Percentiles rank a stretch among this genome's conserved stretches.
phyloP scores from a whole-genome alignment of 345 rosid genomes.

The Moringa oleifera region DNA sequence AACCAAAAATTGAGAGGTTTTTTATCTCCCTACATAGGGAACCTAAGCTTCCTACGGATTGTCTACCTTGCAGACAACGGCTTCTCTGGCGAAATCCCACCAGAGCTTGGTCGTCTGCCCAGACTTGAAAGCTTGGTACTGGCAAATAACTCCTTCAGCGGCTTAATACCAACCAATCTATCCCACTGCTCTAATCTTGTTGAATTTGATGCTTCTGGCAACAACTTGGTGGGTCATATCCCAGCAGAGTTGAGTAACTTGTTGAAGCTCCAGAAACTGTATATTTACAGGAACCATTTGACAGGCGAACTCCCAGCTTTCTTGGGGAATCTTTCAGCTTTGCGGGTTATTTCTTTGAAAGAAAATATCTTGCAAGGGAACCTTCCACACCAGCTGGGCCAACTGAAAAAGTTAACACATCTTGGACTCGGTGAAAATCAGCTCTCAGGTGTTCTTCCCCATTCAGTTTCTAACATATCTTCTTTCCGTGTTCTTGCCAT shows the following conservation, averaged over 20 bases:
- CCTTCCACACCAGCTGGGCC: slow-evolving; percentile 14
- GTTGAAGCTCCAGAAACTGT: not conserved
- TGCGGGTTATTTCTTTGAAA: not conserved
- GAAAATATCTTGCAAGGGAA: slow-evolving; percentile 10
- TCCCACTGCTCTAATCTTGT: not conserved
- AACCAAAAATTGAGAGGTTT: not conserved
- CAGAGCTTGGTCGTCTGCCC: not conserved
- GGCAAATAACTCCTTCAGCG: not conserved
- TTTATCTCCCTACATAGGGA: slow-evolving; percentile 15
- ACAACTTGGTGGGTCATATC: not conserved
- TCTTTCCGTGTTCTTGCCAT: not conserved
- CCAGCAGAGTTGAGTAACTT: not conserved
- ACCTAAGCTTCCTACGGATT: slow-evolving; percentile 14
- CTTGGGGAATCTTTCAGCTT: slow-evolving; percentile 14
- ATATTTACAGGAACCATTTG: not conserved
- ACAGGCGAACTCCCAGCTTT: slow-evolving; percentile 15
- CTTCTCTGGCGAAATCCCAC: slow-evolving; percentile 6
- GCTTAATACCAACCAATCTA: not conserved
- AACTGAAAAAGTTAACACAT: not conserved
- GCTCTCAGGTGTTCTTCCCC: slow-evolving; percentile 12
- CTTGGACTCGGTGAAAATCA: slow-evolving; percentile 3
- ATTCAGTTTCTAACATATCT: slow-evolving; percentile 18
- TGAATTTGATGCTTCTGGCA: not conserved
- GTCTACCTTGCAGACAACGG: not conserved
- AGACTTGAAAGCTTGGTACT: not conserved